Conservation (phyloP, 148 eudicot genomes). For the Selenicereus undatus region DNA sequence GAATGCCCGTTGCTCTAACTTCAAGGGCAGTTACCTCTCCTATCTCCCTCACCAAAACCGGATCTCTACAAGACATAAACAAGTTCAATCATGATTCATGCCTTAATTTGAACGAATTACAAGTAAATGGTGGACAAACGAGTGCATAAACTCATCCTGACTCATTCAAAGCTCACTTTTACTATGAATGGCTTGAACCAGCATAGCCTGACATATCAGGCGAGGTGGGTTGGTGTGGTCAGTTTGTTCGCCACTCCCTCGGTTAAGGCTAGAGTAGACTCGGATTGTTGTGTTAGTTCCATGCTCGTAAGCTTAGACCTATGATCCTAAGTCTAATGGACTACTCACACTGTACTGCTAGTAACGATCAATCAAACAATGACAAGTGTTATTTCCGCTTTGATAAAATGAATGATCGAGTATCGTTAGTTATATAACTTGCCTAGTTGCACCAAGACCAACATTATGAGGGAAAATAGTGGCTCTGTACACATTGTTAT, state of each 20-base stretch:
- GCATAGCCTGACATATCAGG: no score
- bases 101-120: background rate
- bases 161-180: no score
- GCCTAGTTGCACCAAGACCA: constrained; percentile 43
- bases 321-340: no score
- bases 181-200: no score
- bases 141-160: background rate
- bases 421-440: background rate
- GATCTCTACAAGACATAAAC: background rate
- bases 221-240: no score
- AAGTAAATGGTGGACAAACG: background rate
- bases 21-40: background rate
- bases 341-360: background rate
- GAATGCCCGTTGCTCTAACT: constrained; percentile 16
- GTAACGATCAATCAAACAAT: background rate
- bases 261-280: no score
- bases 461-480: constrained; percentile 57
- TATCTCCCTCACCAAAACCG: background rate
- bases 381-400: no score
- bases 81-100: background rate
- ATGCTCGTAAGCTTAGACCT: no score
- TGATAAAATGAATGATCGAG: background rate
- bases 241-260: no score
- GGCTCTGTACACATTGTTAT: constrained; percentile 45
- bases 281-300: no score